Conservation (phyloP, 495 filamentous ascomycete genomes). For the Penicillium cosmopolitanum region DNA sequence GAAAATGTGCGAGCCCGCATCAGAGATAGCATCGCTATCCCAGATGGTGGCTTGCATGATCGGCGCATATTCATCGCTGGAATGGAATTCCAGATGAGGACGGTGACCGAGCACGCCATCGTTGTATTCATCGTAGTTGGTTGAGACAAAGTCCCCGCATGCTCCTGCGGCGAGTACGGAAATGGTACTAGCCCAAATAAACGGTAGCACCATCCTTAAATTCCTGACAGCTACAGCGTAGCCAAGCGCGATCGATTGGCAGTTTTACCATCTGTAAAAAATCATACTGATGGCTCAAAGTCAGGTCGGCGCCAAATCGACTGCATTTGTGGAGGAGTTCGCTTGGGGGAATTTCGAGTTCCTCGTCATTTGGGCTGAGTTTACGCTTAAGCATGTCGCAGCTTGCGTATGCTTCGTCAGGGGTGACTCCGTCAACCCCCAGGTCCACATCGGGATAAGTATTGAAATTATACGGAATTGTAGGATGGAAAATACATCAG, state of each 20-base stretch:
- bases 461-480: not conserved
- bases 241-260: too few species aligned
- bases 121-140: constrained; percentile 24
- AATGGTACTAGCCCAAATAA: constrained; percentile 11
- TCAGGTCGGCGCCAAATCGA: not conserved
- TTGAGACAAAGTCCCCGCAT: constrained; percentile 20
- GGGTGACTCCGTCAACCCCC: not conserved
- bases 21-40: constrained; percentile 19
- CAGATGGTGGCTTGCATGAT: constrained; percentile 25
- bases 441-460: not conserved
- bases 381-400: not conserved
- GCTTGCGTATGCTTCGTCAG: constrained; percentile 2
- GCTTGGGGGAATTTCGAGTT: not conserved
- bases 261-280: not conserved
- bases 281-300: not conserved
- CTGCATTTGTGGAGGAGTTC: not conserved
- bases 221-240: too few species aligned
- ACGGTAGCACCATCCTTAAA: not conserved
- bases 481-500: not conserved
- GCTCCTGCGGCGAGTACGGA: not conserved
- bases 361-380: not conserved
- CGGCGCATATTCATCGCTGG: constrained; percentile 25
- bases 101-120: constrained; percentile 23
- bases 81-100: constrained; percentile 28
- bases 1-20: constrained; percentile 26